Percentiles rank a stretch among this genome's conserved stretches.
phyloP scores from a whole-genome alignment of 1,139 yeast species.

The Spathaspora sp. region DNA sequence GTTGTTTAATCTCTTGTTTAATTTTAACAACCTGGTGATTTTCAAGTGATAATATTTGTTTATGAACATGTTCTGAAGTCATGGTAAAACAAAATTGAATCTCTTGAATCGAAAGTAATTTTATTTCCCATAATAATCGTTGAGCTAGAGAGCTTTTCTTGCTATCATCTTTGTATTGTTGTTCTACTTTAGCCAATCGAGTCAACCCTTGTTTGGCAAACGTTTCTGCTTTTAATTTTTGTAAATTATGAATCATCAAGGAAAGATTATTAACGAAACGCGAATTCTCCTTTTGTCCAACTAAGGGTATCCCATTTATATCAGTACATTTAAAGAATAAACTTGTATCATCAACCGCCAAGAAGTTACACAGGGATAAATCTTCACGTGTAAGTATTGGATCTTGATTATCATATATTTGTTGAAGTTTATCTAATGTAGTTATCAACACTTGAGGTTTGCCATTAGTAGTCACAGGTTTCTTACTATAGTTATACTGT shows the following conservation, averaged over 20 bases:
- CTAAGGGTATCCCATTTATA: slow-evolving; percentile 7
- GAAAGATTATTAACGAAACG: neutral
- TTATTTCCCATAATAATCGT: neutral
- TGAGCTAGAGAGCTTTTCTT: neutral
- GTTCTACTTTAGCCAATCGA: slow-evolving; percentile 2
- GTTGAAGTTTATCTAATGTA: slow-evolving; percentile 14
- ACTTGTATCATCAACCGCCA: slow-evolving; percentile 28
- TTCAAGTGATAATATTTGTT: neutral
- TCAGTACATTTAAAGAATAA: slow-evolving; percentile 17
- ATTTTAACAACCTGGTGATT: neutral
- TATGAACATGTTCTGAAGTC: slow-evolving; percentile 1
- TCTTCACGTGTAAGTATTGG: neutral
- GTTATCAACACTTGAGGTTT: slow-evolving; percentile 26
- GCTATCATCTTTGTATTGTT: neutral
- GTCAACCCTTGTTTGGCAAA: neutral
- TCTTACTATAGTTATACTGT: slow-evolving; percentile 7
- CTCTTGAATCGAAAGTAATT: slow-evolving; percentile 1
- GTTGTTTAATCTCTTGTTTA: neutral
- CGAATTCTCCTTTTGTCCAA: neutral
- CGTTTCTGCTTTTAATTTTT: neutral
- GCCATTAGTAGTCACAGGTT: neutral
- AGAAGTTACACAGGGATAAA: slow-evolving; percentile 15
- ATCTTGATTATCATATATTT: slow-evolving; percentile 6
- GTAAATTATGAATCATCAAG: neutral
- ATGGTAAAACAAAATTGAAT: slow-evolving; percentile 2